These are phyloP conservation scores for Phlebiopsis gigantea DNA, from an alignment of 768 basidiomycete genomes.

Conservation along the genomic window DNA sequence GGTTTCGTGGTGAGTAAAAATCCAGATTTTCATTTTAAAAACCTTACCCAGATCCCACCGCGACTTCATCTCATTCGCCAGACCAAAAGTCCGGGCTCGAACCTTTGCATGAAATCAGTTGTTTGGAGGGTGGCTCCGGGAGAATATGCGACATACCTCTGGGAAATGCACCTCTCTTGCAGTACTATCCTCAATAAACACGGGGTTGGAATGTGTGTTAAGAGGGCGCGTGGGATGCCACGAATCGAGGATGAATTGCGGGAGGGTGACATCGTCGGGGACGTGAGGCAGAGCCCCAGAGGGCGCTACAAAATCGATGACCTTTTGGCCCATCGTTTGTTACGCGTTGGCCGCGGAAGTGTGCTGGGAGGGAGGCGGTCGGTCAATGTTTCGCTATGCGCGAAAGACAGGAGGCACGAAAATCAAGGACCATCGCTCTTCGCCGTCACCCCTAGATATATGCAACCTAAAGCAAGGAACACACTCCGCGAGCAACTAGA, in stretches of 20 bases:
- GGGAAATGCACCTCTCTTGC: slow-evolving; percentile 34
- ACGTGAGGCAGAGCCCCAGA: slow-evolving; percentile 31
- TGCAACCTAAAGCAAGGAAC: background rate
- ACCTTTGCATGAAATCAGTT: slow-evolving; percentile 26
- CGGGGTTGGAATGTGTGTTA: slow-evolving; percentile 30
- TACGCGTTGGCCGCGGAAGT: background rate
- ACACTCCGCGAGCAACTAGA: background rate
- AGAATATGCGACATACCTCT: slow-evolving; percentile 28
- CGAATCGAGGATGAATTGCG: slow-evolving; percentile 48
- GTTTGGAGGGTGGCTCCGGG: background rate
- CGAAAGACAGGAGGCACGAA: background rate
- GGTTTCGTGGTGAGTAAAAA: background rate
- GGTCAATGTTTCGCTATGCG: background rate
- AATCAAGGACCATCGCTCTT: background rate
- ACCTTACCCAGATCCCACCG: slow-evolving; percentile 39
- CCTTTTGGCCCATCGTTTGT: background rate
- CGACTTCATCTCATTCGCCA: slow-evolving; percentile 42
- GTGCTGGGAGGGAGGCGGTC: background rate
- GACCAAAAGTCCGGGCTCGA: slow-evolving; percentile 39
- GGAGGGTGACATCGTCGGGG: slow-evolving; percentile 46
- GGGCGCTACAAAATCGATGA: slow-evolving; percentile 19
- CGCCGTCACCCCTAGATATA: background rate
- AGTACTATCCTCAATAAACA: slow-evolving; percentile 47
- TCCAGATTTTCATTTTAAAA: background rate
- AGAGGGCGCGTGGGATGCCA: slow-evolving; percentile 36